Evolutionary conservation across 768 basidiomycete genomes (phyloP).

Genomic region (Suillus hirtellus): DNA sequence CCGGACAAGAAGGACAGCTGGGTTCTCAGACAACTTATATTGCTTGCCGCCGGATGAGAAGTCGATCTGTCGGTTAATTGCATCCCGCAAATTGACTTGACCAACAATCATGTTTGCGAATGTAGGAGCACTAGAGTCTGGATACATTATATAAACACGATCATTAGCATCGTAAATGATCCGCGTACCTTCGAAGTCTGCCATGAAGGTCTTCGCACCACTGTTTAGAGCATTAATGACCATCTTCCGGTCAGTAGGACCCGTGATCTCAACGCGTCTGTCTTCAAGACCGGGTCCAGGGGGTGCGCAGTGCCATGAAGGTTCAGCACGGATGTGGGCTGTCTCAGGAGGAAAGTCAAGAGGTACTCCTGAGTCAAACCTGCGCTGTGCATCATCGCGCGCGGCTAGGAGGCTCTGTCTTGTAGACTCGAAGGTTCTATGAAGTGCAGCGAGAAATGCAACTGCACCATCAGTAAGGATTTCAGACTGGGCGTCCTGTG

Average conservation of each 20-base stretch:
- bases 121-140: conserved; percentile 93
- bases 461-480: conserved; percentile 88
- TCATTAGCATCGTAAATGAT: too few relatives aligned
- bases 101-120: conserved; percentile 92
- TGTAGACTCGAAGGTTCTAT: conserved; percentile 89
- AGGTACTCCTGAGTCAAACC: conserved; percentile 73
- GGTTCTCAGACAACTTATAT: conserved; percentile 88
- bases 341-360: conserved; percentile 92
- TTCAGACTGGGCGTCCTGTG: conserved; percentile 65
- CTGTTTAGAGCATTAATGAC: conserved; percentile 96
- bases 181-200: conserved; percentile 89
- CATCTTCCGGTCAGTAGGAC: conserved; percentile 98
- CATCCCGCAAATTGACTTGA: conserved; percentile 93
- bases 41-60: conserved; percentile 84
- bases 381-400: conserved; percentile 76
- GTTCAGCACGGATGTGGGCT: conserved; percentile 81
- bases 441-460: conserved; percentile 85
- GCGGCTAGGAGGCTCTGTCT: conserved; percentile 79
- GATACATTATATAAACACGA: conserved; percentile 11
- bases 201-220: conserved; percentile 98
- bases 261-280: conserved; percentile 95
- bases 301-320: conserved; percentile 88
- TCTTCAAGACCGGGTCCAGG: conserved; percentile 95
- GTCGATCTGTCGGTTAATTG: conserved; percentile 83
- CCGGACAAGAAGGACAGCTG: conserved; percentile 91